These are phyloP conservation scores for Sporothrix curviconia DNA, from an alignment of 2,329 filamentous ascomycete species.

Conservation along the genomic window DNA sequence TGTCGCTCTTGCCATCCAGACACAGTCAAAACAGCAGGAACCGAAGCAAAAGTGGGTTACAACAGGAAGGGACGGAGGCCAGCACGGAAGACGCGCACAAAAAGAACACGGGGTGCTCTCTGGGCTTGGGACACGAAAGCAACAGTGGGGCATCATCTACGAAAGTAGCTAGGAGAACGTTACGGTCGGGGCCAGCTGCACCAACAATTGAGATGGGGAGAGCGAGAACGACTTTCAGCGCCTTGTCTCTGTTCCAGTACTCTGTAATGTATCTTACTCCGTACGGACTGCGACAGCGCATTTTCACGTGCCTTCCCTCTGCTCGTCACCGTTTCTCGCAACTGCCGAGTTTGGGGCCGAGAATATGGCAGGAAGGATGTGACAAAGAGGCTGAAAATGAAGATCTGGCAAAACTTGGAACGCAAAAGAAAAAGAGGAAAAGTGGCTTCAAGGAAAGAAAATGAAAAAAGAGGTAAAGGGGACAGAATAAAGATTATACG, in stretches of 20 bases:
- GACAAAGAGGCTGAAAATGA: too few species aligned
- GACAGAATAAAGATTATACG: background rate
- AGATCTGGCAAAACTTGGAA: background rate
- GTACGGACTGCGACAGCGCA: background rate
- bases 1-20: background rate
- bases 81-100: background rate
- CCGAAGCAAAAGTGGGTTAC: background rate
- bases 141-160: conserved; percentile 12
- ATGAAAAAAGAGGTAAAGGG: background rate
- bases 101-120: background rate
- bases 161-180: conserved; percentile 1
- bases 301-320: background rate
- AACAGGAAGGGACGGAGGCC: background rate
- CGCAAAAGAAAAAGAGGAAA: background rate
- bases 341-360: background rate
- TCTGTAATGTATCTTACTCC: too few species aligned
- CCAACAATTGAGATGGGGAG: background rate
- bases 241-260: too few species aligned
- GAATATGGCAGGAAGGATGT: background rate
- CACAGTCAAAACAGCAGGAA: background rate
- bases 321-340: background rate
- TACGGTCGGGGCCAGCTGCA: conserved; percentile 9
- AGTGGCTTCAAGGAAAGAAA: background rate
- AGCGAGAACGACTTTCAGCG: too few species aligned
- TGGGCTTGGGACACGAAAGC: conserved; percentile 12